Percentiles rank a stretch among this genome's conserved stretches.
phyloP scores from a whole-genome alignment of 768 basidiomycete species.

The Daedaleopsis nitida region DNA sequence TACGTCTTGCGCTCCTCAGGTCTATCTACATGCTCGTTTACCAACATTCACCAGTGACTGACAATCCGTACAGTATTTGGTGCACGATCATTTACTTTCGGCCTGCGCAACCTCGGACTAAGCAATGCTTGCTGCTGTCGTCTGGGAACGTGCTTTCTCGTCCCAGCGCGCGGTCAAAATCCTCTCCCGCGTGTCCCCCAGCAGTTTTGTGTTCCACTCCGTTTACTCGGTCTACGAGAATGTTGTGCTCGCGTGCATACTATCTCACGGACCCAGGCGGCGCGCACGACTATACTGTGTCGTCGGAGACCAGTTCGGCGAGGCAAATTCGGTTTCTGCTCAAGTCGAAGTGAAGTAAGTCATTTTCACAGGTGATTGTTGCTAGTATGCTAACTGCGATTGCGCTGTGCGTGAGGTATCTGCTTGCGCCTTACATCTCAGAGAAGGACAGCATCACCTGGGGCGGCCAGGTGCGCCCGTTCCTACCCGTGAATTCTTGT shows the following conservation, averaged over 20 bases:
- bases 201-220: conserved; percentile 50
- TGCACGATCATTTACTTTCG: neutral
- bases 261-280: conserved; percentile 45
- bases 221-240: conserved; percentile 53
- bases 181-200: conserved; percentile 81
- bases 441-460: conserved; percentile 51
- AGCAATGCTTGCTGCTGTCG: conserved; percentile 1
- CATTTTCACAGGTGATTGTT: conserved; percentile 4
- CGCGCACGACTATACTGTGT: conserved; percentile 41
- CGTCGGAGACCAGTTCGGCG: conserved; percentile 27
- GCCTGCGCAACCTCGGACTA: too few species aligned
- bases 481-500: neutral
- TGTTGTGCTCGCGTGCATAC: conserved; percentile 44
- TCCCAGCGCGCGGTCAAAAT: conserved; percentile 98
- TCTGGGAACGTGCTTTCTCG: neutral
- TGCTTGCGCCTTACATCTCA: conserved; percentile 39
- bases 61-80: neutral
- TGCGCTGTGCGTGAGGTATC: conserved; percentile 26
- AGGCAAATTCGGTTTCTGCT: conserved; percentile 27
- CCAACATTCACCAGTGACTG: too few species aligned
- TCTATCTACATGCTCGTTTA: too few species aligned
- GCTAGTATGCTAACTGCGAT: neutral
- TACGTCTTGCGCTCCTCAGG: too few species aligned
- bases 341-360: conserved; percentile 41
- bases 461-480: conserved; percentile 44